phyloP scores from a whole-genome alignment of 164 flowering plant species.

The Umbellularia californica region DNA sequence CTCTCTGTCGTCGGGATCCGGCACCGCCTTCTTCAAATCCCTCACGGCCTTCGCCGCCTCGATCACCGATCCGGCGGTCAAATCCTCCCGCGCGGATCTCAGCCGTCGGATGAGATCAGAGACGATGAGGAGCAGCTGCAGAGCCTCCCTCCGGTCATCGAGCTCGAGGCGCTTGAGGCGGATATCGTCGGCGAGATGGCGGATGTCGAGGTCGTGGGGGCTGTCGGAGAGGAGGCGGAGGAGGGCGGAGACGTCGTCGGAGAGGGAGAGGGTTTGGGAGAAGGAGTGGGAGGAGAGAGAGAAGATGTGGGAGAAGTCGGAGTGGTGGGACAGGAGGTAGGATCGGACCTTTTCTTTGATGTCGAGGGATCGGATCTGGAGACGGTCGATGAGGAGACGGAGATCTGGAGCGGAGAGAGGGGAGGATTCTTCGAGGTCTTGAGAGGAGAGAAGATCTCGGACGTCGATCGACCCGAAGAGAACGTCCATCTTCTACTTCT shows the following conservation, averaged over 20 bases:
- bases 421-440: constrained; percentile 50
- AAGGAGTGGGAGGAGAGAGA: constrained; percentile 41
- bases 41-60: constrained; percentile 55
- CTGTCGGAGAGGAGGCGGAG: constrained; percentile 39
- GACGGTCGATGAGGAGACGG: constrained; percentile 80
- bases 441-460: constrained; percentile 67
- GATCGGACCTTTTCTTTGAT: constrained; percentile 63
- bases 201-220: constrained; percentile 45
- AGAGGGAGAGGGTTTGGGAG: constrained; percentile 30
- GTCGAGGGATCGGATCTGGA: constrained; percentile 63
- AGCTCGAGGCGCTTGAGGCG: constrained; percentile 32
- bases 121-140: constrained; percentile 41
- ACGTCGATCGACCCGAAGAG: constrained; percentile 61
- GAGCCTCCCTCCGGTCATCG: constrained; percentile 53
- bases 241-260: constrained; percentile 29
- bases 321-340: constrained; percentile 60
- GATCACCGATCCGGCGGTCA: constrained; percentile 47
- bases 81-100: constrained; percentile 36
- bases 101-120: constrained; percentile 45
- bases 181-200: constrained; percentile 31
- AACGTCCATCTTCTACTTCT: constrained; percentile 36
- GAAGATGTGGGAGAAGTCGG: constrained; percentile 62
- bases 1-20: constrained; percentile 30
- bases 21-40: constrained; percentile 52
- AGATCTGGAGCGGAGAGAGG: constrained; percentile 96